These are phyloP conservation scores for Aspergillus bridgeri DNA, from an alignment of 495 filamentous ascomycete species.

Conservation along the genomic window DNA sequence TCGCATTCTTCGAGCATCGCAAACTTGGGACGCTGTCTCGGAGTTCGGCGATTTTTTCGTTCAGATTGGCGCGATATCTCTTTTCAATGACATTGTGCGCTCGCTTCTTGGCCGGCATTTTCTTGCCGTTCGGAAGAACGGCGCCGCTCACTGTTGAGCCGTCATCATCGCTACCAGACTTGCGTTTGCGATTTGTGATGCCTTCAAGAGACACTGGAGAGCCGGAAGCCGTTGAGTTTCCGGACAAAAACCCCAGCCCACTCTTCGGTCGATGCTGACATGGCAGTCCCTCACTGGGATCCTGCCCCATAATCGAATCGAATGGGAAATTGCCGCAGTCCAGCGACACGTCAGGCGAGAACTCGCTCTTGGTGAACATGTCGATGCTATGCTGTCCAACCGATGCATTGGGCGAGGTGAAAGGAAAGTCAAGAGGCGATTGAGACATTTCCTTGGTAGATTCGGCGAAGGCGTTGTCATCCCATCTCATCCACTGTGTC, in stretches of 20 bases:
- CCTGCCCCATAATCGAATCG: conserved; percentile 15
- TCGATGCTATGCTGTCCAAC: conserved; percentile 24
- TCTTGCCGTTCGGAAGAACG: conserved; percentile 39
- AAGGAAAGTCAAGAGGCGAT: conserved; percentile 24
- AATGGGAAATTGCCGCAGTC: conserved; percentile 33
- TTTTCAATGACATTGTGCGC: conserved; percentile 98
- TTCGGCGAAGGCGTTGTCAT: conserved; percentile 36
- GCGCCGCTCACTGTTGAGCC: conserved; percentile 31
- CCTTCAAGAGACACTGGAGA: conserved; percentile 35
- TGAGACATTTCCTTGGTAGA: conserved; percentile 21
- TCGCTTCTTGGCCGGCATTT: conserved; percentile 85
- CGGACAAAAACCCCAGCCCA: conserved; percentile 10
- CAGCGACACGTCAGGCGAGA: conserved; percentile 35
- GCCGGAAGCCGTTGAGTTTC: conserved; percentile 23
- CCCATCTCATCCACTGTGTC: conserved; percentile 53
- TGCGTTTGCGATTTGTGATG: conserved; percentile 34
- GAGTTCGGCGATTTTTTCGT: conserved; percentile 92
- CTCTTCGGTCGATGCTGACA: conserved; percentile 3
- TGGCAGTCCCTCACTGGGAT: conserved; percentile 12
- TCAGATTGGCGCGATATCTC: conserved; percentile 90
- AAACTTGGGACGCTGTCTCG: conserved; percentile 86
- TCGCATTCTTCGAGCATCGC: conserved; percentile 63
- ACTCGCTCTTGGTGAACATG: conserved; percentile 21
- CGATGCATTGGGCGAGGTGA: conserved; percentile 30
- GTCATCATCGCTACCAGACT: conserved; percentile 43